These are phyloP conservation scores for Oryza meridionalis DNA, from an alignment of 176 grass and related monocot genomes.

Conservation along the genomic window DNA sequence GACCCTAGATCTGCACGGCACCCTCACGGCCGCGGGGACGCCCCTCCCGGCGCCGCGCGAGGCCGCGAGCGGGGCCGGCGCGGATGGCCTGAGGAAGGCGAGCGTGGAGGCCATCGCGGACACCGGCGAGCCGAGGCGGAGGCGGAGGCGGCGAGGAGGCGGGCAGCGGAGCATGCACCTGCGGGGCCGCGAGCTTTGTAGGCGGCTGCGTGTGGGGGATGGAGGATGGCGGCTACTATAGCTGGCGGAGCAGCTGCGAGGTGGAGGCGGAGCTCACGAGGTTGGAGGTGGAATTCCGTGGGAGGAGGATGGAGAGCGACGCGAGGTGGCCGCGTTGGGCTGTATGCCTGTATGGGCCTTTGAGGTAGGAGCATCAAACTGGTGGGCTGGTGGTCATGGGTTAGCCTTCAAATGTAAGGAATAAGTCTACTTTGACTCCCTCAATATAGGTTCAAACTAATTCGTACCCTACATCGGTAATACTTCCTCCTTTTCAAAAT, in stretches of 20 bases:
- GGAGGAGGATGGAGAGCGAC: not conserved
- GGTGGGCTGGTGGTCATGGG: no score
- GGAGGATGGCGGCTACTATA: conserved; percentile 18
- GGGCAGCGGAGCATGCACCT: conserved; percentile 43
- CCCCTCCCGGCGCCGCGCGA: conserved; percentile 18
- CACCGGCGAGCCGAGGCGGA: not conserved
- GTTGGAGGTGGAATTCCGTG: not conserved
- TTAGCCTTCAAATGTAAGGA: no score
- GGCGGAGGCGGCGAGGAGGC: not conserved
- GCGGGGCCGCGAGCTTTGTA: conserved; percentile 40
- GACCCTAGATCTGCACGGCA: conserved; percentile 60
- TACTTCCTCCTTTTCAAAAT: no score
- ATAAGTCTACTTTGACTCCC: no score
- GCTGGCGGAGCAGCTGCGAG: conserved; percentile 34
- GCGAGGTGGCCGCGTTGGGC: no score
- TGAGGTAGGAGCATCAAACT: no score
- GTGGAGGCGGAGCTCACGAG: conserved; percentile 44
- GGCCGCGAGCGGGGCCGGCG: conserved; percentile 51
- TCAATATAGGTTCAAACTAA: no score
- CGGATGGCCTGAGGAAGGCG: conserved; percentile 67
- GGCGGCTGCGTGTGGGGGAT: not conserved
- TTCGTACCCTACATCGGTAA: no score
- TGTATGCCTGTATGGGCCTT: no score
- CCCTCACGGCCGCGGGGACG: conserved; percentile 39
- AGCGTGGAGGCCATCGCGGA: conserved; percentile 64